phyloP scores from a whole-genome alignment of 2,329 filamentous ascomycete genomes.

The Alternaria postmessia region DNA sequence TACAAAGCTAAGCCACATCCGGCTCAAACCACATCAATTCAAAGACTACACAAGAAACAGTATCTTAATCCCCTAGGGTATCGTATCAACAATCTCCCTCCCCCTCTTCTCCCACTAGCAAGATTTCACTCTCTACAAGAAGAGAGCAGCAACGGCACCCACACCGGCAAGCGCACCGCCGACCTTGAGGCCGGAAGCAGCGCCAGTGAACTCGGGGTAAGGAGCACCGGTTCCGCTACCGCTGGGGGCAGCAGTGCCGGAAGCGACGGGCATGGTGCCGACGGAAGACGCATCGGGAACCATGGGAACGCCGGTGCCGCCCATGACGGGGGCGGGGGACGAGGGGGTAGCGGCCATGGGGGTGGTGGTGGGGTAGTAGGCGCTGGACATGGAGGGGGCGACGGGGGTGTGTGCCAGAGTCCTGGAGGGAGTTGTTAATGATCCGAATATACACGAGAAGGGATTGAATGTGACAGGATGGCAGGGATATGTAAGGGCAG shows the following conservation, averaged over 20 bases:
- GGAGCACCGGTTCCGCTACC: conserved; percentile 35
- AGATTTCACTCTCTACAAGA: conserved; percentile 38
- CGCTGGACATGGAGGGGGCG: conserved; percentile 27
- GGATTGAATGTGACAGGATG: not conserved
- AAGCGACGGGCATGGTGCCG: not conserved
- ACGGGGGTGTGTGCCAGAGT: conserved; percentile 32
- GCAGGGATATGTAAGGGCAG: not conserved
- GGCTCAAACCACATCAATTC: not conserved
- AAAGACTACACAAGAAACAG: not conserved
- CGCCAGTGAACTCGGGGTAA: conserved; percentile 43
- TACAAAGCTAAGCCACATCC: not conserved
- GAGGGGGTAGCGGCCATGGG: conserved; percentile 14
- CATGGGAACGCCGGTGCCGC: conserved; percentile 29
- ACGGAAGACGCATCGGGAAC: conserved; percentile 14
- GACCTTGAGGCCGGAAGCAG: conserved; percentile 40
- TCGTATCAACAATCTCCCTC: not conserved
- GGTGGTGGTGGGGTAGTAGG: conserved; percentile 40
- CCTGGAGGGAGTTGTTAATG: conserved; percentile 5
- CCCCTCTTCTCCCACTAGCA: not conserved
- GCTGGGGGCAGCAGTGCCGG: conserved; percentile 24
- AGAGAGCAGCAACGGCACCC: conserved; percentile 45
- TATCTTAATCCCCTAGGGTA: not conserved
- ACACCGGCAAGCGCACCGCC: conserved; percentile 45
- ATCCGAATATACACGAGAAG: not conserved
- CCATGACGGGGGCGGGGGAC: conserved; percentile 20